Base-by-base conservation (phyloP, 164 flowering plant genomes). In the Kingdonia uniflora region DNA sequence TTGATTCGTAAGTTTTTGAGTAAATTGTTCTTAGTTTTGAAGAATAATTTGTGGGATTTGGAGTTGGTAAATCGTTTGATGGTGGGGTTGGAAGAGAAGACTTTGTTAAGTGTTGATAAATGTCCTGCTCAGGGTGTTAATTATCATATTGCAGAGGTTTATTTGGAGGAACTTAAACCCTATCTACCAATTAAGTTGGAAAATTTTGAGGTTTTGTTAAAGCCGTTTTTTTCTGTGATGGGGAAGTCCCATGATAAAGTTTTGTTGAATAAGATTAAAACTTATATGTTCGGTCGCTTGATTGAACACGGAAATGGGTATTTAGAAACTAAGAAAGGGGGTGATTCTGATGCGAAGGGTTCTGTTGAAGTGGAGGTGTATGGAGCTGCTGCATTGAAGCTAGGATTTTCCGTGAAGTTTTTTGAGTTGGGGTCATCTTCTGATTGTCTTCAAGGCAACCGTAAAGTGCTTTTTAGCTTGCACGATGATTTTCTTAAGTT, bases 101-200 rank as follows among this genome's bases (percentile, higher is more conserved):
- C 72, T 17, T 64, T 85, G 11, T 64, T 74, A 6, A 69, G 66
- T 33, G 65, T 43, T 21, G 98, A 79, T 60, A 67, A 72, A 33
- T 67, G 53, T 51, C 65, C 58, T 17, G 95, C 90, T 0, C 70
- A 72, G 51, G 98, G 98, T 22, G 95, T 92, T 23, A 75, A 60
- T 63, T 84, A 92, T 63, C 95, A 91, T 50, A 38, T 87, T 51
- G 80, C 69, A 6, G 72, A 77, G 51, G 64, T 83, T 48, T 91
- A 77, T 52, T 57, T 84, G 41, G 90, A 82, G 2, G 98, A 90
- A 42, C 26, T 90, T 11, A 76, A 54, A 64, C 62, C 67, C 0
- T 84, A 77, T 65, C 55, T 87, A 19, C 97, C 97, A 0, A 0
- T 84, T 49, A 50, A 51, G 20, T 6, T 42, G 42, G 80, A 73